Conservation (phyloP, 164 flowering plant genomes). For the Dillenia turbinata region DNA sequence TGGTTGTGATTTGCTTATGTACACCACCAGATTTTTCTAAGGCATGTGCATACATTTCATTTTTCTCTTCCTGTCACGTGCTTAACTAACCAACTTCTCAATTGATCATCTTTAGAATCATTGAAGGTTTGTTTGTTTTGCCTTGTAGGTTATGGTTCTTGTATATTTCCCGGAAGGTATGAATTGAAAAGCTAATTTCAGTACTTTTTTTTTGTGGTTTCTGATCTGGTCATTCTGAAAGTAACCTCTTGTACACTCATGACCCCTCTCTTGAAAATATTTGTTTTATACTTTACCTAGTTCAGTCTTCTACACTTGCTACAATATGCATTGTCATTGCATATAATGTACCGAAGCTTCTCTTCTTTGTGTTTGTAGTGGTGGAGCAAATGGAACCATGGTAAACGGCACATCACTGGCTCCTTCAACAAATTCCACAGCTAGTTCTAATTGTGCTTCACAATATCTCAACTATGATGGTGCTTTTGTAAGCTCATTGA, state of each 20-base stretch:
- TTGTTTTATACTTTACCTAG: too few relatives aligned
- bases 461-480: slow-evolving; percentile 9
- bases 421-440: slow-evolving; percentile 58
- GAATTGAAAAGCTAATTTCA: background rate
- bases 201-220: background rate
- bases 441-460: slow-evolving; percentile 27
- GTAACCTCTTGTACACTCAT: too few relatives aligned
- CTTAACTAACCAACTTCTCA: background rate
- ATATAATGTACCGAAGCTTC: too few relatives aligned
- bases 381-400: slow-evolving; percentile 49
- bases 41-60: too few relatives aligned
- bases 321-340: too few relatives aligned
- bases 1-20: too few relatives aligned
- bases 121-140: slow-evolving; percentile 13
- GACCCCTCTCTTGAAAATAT: too few relatives aligned
- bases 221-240: too few relatives aligned
- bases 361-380: slow-evolving; percentile 28
- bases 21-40: too few relatives aligned
- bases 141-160: slow-evolving; percentile 74
- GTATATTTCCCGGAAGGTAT: slow-evolving; percentile 79
- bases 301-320: too few relatives aligned
- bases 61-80: too few relatives aligned
- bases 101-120: background rate
- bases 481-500: slow-evolving; percentile 15
- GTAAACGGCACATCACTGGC: slow-evolving; percentile 48